These are phyloP conservation scores for Saturnispora silvae DNA, from an alignment of 805 yeast genomes.

Conservation along the genomic window DNA sequence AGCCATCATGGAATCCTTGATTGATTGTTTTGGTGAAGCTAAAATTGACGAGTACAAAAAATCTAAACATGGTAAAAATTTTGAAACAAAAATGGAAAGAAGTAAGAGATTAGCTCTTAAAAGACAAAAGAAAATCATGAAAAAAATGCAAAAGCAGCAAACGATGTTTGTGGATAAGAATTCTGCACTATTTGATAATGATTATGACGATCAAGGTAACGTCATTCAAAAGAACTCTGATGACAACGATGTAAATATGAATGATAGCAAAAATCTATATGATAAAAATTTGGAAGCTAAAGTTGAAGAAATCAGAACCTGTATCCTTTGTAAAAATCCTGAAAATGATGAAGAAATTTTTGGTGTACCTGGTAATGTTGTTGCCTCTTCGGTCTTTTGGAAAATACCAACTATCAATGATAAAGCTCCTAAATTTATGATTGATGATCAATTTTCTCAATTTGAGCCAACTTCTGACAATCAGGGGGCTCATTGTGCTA, in stretches of 20 bases:
- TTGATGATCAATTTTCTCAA: constrained; percentile 12
- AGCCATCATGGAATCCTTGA: constrained; percentile 39
- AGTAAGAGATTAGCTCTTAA: constrained; percentile 48
- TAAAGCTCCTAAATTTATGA: constrained; percentile 20
- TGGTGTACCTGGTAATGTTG: constrained; percentile 47
- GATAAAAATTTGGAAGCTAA: background rate
- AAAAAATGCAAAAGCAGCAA: constrained; percentile 49
- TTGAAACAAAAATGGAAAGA: constrained; percentile 47
- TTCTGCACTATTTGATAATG: constrained; percentile 17
- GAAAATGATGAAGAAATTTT: constrained; percentile 36
- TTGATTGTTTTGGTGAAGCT: constrained; percentile 47
- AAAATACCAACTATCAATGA: constrained; percentile 29
- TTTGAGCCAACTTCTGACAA: constrained; percentile 5
- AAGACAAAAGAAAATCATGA: constrained; percentile 51
- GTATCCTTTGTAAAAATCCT: constrained; percentile 52
- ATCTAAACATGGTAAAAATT: constrained; percentile 30
- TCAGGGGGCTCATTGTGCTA: constrained; percentile 10
- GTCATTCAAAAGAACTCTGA: background rate
- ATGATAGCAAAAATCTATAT: no score
- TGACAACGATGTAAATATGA: background rate
- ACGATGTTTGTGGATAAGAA: constrained; percentile 33
- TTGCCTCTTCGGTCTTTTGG: constrained; percentile 41
- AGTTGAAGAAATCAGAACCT: constrained; percentile 24
- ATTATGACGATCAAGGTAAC: constrained; percentile 5
- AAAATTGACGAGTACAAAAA: constrained; percentile 40